phyloP scores from a whole-genome alignment of 1,284 basidiomycete species.

The Tilletia horrida region DNA sequence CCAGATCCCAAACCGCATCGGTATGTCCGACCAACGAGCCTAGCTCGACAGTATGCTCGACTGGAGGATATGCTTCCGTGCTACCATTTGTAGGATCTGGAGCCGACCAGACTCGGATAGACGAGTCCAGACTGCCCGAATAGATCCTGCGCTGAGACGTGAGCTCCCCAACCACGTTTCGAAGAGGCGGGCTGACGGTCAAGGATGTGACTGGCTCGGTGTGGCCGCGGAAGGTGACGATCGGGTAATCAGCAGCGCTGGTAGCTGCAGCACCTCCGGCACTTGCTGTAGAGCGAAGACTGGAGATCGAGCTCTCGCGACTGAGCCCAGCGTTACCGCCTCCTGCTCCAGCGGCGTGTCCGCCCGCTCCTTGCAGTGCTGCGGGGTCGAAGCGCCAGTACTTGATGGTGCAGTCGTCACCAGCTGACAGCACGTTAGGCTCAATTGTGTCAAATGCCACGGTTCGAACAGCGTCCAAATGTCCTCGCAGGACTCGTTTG shows the following conservation, averaged over 20 bases:
- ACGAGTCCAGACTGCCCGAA: conserved; percentile 87
- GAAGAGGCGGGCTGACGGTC: conserved; percentile 69
- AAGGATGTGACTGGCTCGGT: conserved; percentile 85
- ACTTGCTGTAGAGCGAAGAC: conserved; percentile 20
- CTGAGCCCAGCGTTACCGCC: not conserved
- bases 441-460: conserved; percentile 78
- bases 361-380: conserved; percentile 22
- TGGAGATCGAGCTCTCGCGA: conserved; percentile 9
- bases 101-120: conserved; percentile 84
- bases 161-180: not conserved
- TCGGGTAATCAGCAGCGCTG: conserved; percentile 58
- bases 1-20: conserved; percentile 91
- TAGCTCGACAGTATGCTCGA: conserved; percentile 72
- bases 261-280: not conserved
- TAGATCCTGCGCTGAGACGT: conserved; percentile 66
- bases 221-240: conserved; percentile 87
- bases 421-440: conserved; percentile 78
- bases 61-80: conserved; percentile 72
- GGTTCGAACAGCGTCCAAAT: conserved; percentile 86
- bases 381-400: conserved; percentile 71
- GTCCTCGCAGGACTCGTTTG: conserved; percentile 61
- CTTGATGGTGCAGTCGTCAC: conserved; percentile 93
- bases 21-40: conserved; percentile 85
- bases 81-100: conserved; percentile 21
- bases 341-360: conserved; percentile 35